Base-by-base conservation (phyloP, 2,329 filamentous ascomycete genomes). In the Lachnellula occidentalis region DNA sequence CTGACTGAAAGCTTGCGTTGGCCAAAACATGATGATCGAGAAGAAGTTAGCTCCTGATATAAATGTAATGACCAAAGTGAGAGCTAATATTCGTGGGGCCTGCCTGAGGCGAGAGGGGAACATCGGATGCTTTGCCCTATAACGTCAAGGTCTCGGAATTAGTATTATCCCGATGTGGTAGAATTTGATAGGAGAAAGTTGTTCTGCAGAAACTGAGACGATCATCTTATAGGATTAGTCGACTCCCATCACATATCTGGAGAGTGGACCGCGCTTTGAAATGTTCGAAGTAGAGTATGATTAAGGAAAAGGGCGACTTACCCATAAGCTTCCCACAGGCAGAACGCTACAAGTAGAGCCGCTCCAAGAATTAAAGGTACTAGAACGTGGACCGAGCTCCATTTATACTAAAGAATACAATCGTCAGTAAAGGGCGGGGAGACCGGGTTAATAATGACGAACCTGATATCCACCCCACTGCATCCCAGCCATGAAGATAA, bases 21-120 rank as follows among this genome's bases (percentile, higher is more conserved):
- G 43, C 43, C 43, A 46, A 21, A 46, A 46, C 12, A 46, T 17
- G n/a, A 46, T 6, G 5, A 61, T 57, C 1, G 76, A 76, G 66
- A 81, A 80, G 68, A 81, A 81, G 63, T 81, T 81, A 56, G 77
- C 76, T 9, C 79, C 79, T 1, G 76, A 79, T 43, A 81, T 77
- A 61, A 79, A 79, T 8, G 78, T 81, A 64, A 81, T 79, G 52
- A 81, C 62, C 24, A 81, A 69, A 0, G 76, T 80, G 19, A 81
- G 69, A 15, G 70, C 68, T 8, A 82, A 67, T 4, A 73, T 78
- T 5, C 76, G 72, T 47, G 73, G 73, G n/a, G 74, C 73, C 54
- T 73, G 74, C 71, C 81, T 81, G n/a, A 83, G 79, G 58, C 78
- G 74, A 34, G 81, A 73, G 67, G 60, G 48, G 17, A 22, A 37